Conservation (phyloP, 2,329 filamentous ascomycete genomes). For the Penicillium sp. region DNA sequence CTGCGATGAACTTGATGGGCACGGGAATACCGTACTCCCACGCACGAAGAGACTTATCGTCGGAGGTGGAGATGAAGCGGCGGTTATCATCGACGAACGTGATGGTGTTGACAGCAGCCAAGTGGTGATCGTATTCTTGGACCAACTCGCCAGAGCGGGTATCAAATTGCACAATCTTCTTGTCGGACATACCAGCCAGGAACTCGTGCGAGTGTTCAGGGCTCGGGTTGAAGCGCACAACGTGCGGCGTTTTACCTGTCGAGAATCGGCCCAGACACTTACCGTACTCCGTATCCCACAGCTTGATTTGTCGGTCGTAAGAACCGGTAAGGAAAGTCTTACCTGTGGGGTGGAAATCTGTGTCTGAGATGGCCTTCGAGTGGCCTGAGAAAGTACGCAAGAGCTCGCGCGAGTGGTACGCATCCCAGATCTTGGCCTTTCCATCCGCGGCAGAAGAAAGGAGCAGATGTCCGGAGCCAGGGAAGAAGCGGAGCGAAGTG, state of each 20-base stretch:
- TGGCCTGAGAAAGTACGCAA: constrained; percentile 91
- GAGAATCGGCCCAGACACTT: constrained; percentile 84
- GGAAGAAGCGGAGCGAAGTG: constrained; percentile 88
- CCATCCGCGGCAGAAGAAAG: constrained; percentile 87
- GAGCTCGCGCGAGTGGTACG: constrained; percentile 85
- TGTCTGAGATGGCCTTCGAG: constrained; percentile 83
- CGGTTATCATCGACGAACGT: constrained; percentile 93
- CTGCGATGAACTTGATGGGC: constrained; percentile 96
- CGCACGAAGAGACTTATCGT: constrained; percentile 92
- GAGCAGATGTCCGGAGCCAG: constrained; percentile 80
- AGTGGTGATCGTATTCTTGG: constrained; percentile 97
- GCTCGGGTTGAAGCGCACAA: constrained; percentile 88
- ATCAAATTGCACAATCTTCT: constrained; percentile 98
- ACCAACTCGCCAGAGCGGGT: constrained; percentile 78
- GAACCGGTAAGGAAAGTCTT: constrained; percentile 86
- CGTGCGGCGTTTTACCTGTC: constrained; percentile 92
- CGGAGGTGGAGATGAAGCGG: constrained; percentile 95
- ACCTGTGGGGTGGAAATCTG: constrained; percentile 80
- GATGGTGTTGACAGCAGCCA: constrained; percentile 97
- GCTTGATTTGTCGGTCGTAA: constrained; percentile 93
- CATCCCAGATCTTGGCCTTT: constrained; percentile 92
- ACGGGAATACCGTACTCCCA: constrained; percentile 99
- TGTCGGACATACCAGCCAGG: constrained; percentile 94
- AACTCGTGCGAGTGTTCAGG: constrained; percentile 81
- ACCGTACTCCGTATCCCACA: constrained; percentile 98